Evolutionary conservation across 768 basidiomycete genomes (phyloP), one percentile per base, ranked within the genome.

Genomic region (Calocera cornea): DNA sequence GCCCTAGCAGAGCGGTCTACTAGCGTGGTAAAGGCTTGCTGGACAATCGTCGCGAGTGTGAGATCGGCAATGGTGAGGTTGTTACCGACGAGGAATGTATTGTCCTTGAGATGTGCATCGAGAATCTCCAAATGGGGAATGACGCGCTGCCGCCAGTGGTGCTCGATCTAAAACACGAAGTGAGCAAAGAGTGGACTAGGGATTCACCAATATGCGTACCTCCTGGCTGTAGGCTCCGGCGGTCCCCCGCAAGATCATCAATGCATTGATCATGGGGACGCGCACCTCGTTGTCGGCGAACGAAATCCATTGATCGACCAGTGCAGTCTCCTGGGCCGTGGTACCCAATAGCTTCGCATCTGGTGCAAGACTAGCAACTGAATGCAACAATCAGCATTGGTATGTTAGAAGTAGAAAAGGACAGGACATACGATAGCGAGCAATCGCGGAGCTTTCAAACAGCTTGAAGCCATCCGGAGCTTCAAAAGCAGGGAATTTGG

Each of bases 11-110:
- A 71, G 19, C 86, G 84, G 72, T 92, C 95, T 72, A 92, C 70
- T 70, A 83, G 84, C 47, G 69, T 65, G 27, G 72, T 65, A 73
- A 84, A 83, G 1, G 82, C 82, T 69, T 80, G 80, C 70, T 81
- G 80, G 69, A 92, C 75, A 74, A 83, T 70, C 65, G 81, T 76
- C 38, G 89, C 90, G 71, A 91, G 72, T 74, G 77, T 75, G 77
- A 99, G 76, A 73, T 99, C 97, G 70, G 94, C 97, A 63, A 95
- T 82, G 70, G 93, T 91, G 82, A 98, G 89, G 74, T 95, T 90
- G 75, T 99, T 91, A 71, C 87, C 88, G 67, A 93, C 93, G 73
- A 97, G 83, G 84, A 86, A 98, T 50, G 95, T 99, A 74, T 84
- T 86, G 67, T 84, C 81, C 64, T 80, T 75, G 72, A 99, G 86